phyloP scores from a whole-genome alignment of 2,329 filamentous ascomycete species.

The Penicillium sp. region DNA sequence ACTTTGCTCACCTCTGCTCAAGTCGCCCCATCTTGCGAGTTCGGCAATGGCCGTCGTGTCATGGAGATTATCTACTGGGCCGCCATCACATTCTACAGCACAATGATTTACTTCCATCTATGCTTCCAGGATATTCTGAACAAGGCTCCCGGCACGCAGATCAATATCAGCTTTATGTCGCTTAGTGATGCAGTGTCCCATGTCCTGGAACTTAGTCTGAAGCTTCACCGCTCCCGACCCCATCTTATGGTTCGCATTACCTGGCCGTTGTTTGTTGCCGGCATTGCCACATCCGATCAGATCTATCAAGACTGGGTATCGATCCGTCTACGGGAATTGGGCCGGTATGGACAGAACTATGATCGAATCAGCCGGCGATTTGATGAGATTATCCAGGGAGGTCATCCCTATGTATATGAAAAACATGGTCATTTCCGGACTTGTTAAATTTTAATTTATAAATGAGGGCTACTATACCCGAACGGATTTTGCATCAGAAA shows the following conservation, averaged over 20 bases:
- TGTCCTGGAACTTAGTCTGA: constrained; percentile 23
- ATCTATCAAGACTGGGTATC: constrained; percentile 31
- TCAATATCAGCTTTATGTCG: constrained; percentile 9
- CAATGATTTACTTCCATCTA: constrained; percentile 25
- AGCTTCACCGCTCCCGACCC: constrained; percentile 24
- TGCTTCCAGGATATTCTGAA: constrained; percentile 20
- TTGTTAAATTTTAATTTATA: not conserved
- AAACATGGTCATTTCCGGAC: not conserved
- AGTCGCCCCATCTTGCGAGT: constrained; percentile 18
- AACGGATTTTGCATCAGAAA: not conserved
- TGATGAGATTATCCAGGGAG: constrained; percentile 24
- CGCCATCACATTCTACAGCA: constrained; percentile 25
- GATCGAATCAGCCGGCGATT: constrained; percentile 21
- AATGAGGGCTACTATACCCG: not conserved
- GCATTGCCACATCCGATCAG: constrained; percentile 25
- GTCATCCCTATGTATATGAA: constrained; percentile 15
- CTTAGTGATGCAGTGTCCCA: constrained; percentile 21
- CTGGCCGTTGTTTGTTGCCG: constrained; percentile 28
- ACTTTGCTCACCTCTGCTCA: constrained; percentile 21
- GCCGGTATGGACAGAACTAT: constrained; percentile 27
- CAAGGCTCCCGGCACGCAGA: constrained; percentile 1
- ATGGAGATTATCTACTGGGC: constrained; percentile 29
- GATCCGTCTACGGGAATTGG: constrained; percentile 25
- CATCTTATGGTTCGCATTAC: constrained; percentile 25
- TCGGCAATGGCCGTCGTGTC: constrained; percentile 20